Conservation (phyloP, 73 alveolate species). For the Paramecium octaurelia region DNA sequence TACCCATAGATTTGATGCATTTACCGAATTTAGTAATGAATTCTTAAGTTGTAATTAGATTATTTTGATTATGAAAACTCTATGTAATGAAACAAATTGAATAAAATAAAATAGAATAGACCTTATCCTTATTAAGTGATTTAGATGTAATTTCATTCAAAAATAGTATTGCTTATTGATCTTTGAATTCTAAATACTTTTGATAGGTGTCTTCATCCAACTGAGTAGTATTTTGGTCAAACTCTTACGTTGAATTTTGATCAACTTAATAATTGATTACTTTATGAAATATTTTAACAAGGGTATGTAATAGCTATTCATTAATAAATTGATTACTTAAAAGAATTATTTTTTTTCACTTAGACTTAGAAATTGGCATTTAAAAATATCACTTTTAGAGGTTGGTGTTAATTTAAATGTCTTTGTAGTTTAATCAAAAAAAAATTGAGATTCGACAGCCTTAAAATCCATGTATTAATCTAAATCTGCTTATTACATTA, state of each 20-base stretch:
- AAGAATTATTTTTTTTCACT: conserved; percentile 27
- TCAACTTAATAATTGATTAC: neutral
- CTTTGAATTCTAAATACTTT: neutral
- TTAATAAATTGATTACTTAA: neutral
- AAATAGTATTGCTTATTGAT: neutral
- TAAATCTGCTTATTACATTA: conserved; percentile 44
- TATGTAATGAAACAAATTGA: conserved; percentile 7
- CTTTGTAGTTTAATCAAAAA: conserved; percentile 1
- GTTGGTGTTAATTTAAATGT: conserved; percentile 45
- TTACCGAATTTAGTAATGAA: conserved; percentile 3
- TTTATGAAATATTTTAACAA: conserved; percentile 17
- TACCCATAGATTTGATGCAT: conserved; percentile 26
- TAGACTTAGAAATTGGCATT: neutral
- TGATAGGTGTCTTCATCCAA: conserved; percentile 11
- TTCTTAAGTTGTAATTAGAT: neutral
- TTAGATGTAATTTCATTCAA: neutral
- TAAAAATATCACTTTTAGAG: conserved; percentile 46
- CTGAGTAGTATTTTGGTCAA: conserved; percentile 32
- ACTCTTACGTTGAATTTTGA: conserved; percentile 43
- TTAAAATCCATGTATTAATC: conserved; percentile 56
- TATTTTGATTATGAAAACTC: neutral
- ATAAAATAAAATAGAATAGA: conserved; percentile 32
- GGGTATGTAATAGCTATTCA: conserved; percentile 7
- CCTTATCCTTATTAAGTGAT: neutral
- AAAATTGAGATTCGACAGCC: conserved; percentile 25